Evolutionary conservation across 768 basidiomycete species (phyloP).

Genomic region (Serpula lacrymans): DNA sequence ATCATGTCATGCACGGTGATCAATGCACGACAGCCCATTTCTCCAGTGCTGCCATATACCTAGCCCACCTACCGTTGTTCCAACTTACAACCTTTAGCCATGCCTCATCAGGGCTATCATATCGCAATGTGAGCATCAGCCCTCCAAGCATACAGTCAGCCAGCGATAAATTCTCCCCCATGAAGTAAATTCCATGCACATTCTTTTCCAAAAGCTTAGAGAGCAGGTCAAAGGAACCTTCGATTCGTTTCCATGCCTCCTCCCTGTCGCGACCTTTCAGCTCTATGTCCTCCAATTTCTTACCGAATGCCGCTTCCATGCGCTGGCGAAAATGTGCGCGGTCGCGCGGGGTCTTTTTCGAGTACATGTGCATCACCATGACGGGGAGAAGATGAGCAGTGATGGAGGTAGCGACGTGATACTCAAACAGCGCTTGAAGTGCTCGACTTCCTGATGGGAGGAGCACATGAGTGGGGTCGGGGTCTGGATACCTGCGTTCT

Average conservation of each 20-base stretch:
- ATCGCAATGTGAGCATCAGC: conserved; percentile 18
- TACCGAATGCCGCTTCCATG: conserved; percentile 10
- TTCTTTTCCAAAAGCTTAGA: conserved; percentile 6
- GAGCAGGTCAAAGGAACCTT: conserved; percentile 12
- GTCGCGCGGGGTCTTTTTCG: conserved; percentile 17
- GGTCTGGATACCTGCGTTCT: conserved; percentile 23
- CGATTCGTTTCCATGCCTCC: conserved; percentile 18
- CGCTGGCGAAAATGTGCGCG: conserved; percentile 14
- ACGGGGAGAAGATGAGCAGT: conserved; percentile 14
- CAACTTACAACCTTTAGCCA: conserved; percentile 22
- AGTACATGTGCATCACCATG: conserved; percentile 17
- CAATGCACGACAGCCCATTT: conserved; percentile 12
- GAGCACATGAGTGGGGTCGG: conserved; percentile 10
- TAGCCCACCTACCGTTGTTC: conserved; percentile 26
- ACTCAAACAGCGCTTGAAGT: conserved; percentile 21
- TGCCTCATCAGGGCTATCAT: conserved; percentile 23
- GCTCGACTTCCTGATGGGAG: conserved; percentile 18
- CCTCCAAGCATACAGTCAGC: conserved; percentile 26
- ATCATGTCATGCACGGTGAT: too few species aligned
- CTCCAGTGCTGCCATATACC: conserved; percentile 16
- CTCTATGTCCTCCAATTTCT: conserved; percentile 9
- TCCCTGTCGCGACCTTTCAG: conserved; percentile 20
- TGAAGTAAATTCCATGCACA: conserved; percentile 14
- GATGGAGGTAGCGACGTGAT: conserved; percentile 14
- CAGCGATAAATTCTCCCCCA: conserved; percentile 17